Conservation (phyloP, 768 basidiomycete species). For the Rhodotorula kratochvilovae region DNA sequence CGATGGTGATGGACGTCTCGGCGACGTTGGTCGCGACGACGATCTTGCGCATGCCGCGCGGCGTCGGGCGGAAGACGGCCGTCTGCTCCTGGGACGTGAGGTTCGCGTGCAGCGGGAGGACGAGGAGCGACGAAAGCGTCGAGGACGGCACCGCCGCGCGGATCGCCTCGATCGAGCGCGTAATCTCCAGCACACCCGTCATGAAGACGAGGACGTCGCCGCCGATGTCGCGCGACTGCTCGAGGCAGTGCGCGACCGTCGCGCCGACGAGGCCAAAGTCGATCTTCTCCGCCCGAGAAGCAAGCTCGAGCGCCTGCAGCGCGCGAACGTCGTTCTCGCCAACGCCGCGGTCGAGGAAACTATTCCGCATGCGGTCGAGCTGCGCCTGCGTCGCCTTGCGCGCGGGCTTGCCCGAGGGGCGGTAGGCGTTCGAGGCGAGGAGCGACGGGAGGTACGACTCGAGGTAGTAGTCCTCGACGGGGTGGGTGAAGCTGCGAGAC, state of each 20-base stretch:
- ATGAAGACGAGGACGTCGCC: slow-evolving; percentile 82
- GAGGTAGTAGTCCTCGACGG: slow-evolving; percentile 59
- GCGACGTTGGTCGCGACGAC: slow-evolving; percentile 88
- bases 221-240: slow-evolving; percentile 43
- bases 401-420: slow-evolving; percentile 50
- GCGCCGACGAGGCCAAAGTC: slow-evolving; percentile 72
- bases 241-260: slow-evolving; percentile 46
- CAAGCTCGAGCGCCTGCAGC: slow-evolving; percentile 58
- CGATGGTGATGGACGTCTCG: slow-evolving; percentile 64
- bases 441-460: slow-evolving; percentile 64
- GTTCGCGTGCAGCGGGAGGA: slow-evolving; percentile 80
- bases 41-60: slow-evolving; percentile 64
- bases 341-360: slow-evolving; percentile 57
- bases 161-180: slow-evolving; percentile 41
- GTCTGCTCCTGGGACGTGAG: slow-evolving; percentile 78
- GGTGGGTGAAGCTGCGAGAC: slow-evolving; percentile 25
- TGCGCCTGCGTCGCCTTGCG: slow-evolving; percentile 54
- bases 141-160: slow-evolving; percentile 36
- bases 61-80: slow-evolving; percentile 62
- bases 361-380: slow-evolving; percentile 53
- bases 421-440: slow-evolving; percentile 14
- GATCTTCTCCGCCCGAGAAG: slow-evolving; percentile 61
- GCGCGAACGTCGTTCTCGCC: slow-evolving; percentile 49
- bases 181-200: slow-evolving; percentile 66
- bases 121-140: slow-evolving; percentile 34